Conservation (phyloP, 768 basidiomycete species). For the Plicaturopsis crispa region DNA sequence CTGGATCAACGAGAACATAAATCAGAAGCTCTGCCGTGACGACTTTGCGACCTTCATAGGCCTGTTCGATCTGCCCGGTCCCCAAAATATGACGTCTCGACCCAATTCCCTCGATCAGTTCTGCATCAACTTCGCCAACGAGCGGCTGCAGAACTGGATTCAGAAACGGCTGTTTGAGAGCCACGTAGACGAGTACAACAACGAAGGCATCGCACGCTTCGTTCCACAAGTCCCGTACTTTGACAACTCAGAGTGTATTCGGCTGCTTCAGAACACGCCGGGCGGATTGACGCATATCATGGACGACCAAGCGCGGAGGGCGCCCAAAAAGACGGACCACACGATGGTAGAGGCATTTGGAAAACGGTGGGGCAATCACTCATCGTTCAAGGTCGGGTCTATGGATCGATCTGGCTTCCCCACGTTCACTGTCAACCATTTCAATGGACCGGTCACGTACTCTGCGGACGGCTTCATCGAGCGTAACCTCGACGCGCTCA, state of each 20-base stretch:
- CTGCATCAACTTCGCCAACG: constrained; percentile 94
- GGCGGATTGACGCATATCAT: constrained; percentile 95
- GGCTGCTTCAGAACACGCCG: constrained; percentile 77
- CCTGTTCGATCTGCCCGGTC: constrained; percentile 88
- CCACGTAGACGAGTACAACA: constrained; percentile 75
- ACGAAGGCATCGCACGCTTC: constrained; percentile 68
- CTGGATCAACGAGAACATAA: constrained; percentile 95
- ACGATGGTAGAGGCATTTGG: constrained; percentile 93
- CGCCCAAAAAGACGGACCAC: constrained; percentile 85
- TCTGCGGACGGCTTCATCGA: constrained; percentile 87
- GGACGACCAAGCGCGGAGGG: constrained; percentile 89
- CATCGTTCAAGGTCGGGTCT: constrained; percentile 78
- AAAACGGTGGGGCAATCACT: constrained; percentile 93
- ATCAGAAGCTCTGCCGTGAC: constrained; percentile 89
- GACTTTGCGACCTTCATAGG: constrained; percentile 91
- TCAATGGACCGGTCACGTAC: constrained; percentile 86
- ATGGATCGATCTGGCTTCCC: constrained; percentile 73
- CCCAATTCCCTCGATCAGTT: constrained; percentile 95
- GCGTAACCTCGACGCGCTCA: constrained; percentile 81
- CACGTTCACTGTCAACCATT: constrained; percentile 90
- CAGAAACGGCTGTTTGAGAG: constrained; percentile 76
- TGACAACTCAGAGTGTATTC: constrained; percentile 86
- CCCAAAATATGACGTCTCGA: constrained; percentile 82
- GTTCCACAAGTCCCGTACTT: constrained; percentile 74
- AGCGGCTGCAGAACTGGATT: constrained; percentile 79